phyloP scores from a whole-genome alignment of 495 filamentous ascomycete genomes.

The Tuber borchii region DNA sequence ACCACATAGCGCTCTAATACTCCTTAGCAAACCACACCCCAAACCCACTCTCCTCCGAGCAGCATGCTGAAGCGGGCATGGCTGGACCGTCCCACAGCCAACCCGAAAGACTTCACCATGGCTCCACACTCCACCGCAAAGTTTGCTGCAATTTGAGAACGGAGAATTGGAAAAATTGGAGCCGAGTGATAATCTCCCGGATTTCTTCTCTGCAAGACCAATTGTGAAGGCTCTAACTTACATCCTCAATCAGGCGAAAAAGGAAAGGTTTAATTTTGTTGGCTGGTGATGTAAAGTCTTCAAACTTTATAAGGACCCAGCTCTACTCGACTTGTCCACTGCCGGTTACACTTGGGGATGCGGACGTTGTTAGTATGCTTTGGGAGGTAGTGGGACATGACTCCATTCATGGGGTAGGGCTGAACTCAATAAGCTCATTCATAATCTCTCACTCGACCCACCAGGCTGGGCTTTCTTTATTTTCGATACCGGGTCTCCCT shows the following conservation, averaged over 20 bases:
- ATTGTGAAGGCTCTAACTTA: constrained; percentile 39
- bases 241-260: constrained; percentile 28
- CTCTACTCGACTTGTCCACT: constrained; percentile 37
- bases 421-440: too few species aligned
- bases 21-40: constrained; percentile 20
- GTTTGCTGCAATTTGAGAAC: constrained; percentile 38
- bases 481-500: too few species aligned
- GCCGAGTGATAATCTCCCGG: constrained; percentile 32
- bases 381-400: constrained; percentile 20
- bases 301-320: constrained; percentile 20
- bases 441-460: too few species aligned
- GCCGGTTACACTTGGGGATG: constrained; percentile 11
- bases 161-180: constrained; percentile 32
- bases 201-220: constrained; percentile 35
- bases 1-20: constrained; percentile 33
- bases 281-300: constrained; percentile 19
- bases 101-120: constrained; percentile 18
- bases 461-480: too few species aligned
- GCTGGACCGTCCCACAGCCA: not conserved
- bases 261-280: constrained; percentile 34
- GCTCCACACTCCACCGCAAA: constrained; percentile 35
- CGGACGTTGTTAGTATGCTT: constrained; percentile 7
- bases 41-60: constrained; percentile 11
- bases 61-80: constrained; percentile 20
- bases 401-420: too few species aligned